Conservation (phyloP, 1,284 basidiomycete species). For the Leccinum fallax region DNA sequence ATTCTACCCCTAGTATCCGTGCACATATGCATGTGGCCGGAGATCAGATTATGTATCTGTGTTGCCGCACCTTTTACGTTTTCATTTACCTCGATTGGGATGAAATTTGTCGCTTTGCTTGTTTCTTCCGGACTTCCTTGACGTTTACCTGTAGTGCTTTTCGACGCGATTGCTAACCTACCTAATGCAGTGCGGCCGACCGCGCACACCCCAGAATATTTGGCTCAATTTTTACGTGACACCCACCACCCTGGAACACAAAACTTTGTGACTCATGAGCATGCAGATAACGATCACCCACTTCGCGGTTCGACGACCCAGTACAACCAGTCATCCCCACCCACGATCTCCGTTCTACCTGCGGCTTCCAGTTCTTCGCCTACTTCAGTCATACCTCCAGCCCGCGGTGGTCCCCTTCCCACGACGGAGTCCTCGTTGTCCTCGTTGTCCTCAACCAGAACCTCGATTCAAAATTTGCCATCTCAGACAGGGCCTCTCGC, state of each 20-base stretch:
- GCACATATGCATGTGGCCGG: not conserved
- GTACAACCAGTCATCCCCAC: not conserved
- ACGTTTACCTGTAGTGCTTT: not conserved
- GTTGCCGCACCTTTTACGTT: too few relatives aligned
- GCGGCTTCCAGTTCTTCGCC: not conserved
- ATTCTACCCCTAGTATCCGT: not conserved
- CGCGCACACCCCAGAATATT: conserved; percentile 5
- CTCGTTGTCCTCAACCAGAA: not conserved
- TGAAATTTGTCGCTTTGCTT: too few relatives aligned
- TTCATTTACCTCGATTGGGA: not conserved
- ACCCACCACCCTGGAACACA: not conserved
- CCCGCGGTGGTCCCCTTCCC: not conserved
- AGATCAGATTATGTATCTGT: not conserved
- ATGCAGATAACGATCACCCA: not conserved
- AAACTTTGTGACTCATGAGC: not conserved
- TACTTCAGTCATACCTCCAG: not conserved
- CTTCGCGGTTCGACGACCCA: not conserved
- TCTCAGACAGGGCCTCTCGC: not conserved
- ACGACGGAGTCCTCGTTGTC: not conserved
- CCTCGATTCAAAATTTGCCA: not conserved
- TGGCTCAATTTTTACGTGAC: not conserved
- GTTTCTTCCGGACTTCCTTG: too few relatives aligned
- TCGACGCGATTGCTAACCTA: conserved; percentile 7
- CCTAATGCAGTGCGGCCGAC: conserved; percentile 11
- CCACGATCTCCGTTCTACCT: not conserved